Conservation (phyloP, 345 rosid genomes). For the Brassica napus region DNA sequence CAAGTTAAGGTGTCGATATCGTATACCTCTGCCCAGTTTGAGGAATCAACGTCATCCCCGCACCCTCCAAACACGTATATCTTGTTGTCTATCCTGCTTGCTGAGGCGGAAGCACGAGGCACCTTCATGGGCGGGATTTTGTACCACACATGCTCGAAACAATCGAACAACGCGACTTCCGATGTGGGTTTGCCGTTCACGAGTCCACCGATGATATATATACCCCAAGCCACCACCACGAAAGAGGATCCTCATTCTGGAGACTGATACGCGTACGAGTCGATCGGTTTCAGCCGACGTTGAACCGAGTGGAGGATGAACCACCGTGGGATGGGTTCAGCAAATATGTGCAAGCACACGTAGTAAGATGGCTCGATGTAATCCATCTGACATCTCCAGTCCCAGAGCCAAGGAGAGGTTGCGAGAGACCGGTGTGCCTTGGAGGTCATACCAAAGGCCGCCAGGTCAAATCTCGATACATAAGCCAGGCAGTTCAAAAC, state of each 20-base stretch:
- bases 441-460: not conserved
- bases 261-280: not conserved
- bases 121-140: not conserved
- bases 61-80: slow-evolving; percentile 6
- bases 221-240: not conserved
- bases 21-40: slow-evolving; percentile 8
- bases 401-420: not conserved
- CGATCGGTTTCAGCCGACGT: not conserved
- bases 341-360: not conserved
- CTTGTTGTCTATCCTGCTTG: not conserved
- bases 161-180: not conserved
- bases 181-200: not conserved
- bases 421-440: not conserved
- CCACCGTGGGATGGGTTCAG: not conserved
- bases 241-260: not conserved
- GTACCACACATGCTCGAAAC: not conserved
- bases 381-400: not conserved
- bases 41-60: not conserved
- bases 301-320: not conserved
- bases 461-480: slow-evolving; percentile 41
- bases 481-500: slow-evolving; percentile 56
- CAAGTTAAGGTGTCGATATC: not conserved
- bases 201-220: not conserved
- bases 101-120: not conserved
- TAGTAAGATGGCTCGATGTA: not conserved